Base-by-base conservation (phyloP, 345 rosid genomes). In the Brassica juncea region DNA sequence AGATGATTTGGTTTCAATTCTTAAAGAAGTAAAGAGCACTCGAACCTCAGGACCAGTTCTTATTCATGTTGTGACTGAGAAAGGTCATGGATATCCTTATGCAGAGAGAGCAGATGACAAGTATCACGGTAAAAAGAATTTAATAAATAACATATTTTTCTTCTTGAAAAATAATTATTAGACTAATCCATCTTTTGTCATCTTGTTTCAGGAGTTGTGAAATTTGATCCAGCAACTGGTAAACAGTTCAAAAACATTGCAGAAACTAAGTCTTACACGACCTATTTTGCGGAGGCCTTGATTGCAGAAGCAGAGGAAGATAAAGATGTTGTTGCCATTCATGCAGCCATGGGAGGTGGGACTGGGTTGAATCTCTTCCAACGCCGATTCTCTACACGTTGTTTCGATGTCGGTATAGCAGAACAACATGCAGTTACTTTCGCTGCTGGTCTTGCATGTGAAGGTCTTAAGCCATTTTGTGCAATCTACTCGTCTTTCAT, bases 281-380 rank as follows among this genome's bases (percentile, higher is more conserved):
- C 95, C 2, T 92, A 89, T 80, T 94, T 94, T 78, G 98, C 97
- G 0, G 98, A 94, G 83, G 99, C 99, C 65, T 84, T 94, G 84
- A 84, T 86, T 25, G 96, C 98, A 0, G 99, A 94, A 86, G 99
- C 99, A 0, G 97, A 94, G 84, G 89, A 8, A 3, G 96, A 94
- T 83, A 92, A 87, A 81, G 86, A 89, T 75, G 74, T 94, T 23
- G 92, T 94, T 77, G 99, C 97, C 8, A 92, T 94, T 64, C 99
- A 94, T 85, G 98, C 99, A 69, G 99, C 99, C 16, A 94, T 94
- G 99, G 99, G 99, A 85, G 99, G 99, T 70, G 99, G 98, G 60
- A 94, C 98, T 0, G 98, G 99, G 15, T 73, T 94, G 71, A 92
- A 92, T 76, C 88, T 85, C 67, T 94, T 94, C 84, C 97, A 85